Evolutionary conservation across 2,329 filamentous ascomycete genomes (phyloP), one percentile per base, ranked within the genome.

Genomic region (Ophiosphaerella narmari): DNA sequence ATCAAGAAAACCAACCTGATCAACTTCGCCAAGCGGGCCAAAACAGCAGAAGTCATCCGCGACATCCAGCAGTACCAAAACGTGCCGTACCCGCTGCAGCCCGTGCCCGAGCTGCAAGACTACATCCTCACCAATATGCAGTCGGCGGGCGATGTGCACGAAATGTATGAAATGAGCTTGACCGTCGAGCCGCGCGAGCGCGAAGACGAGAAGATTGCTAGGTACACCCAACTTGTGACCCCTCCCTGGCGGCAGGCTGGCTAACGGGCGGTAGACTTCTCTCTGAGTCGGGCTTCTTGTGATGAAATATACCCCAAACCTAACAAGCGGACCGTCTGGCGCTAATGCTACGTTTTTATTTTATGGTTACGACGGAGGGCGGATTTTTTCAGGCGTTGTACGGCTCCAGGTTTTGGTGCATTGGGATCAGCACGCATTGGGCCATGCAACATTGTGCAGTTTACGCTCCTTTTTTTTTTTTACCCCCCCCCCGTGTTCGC

Each of bases 21-120:
- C 80, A 99, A 99, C 77, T 99, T 99, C 75, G 91, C 92, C 67
- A 99, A 99, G 81, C 88, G 94, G 44, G 90, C 91, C 47, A 99
- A 97, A 82, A 97, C 94, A 12, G 94, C 94, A 16, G 94, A 97
- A 72, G 94, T 99, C 36, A 99, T 99, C 65, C 90, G 92, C 55
- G 93, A 97, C 72, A 97, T 99, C 59, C 94, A 97, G 74, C 93
- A 97, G 72, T 99, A 97, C 72, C 94, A 99, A 74, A 97, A 96
- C 66, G 91, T 96, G 54, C 91, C 91, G n/a, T 99, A 97, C 72
- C 87, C 89, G 7, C 79, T 99, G 44, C 90, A 95, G 69, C 84
- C 91, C 0, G 93, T 99, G 13, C 84, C 87, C 2, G 94, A 97
- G 75, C 80, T 99, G 60, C 93, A 97, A 72, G 92, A 97, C 63